Evolutionary conservation across 345 rosid genomes (phyloP), one percentile per base, ranked within the genome.

Genomic region (Gossypium bickii): DNA sequence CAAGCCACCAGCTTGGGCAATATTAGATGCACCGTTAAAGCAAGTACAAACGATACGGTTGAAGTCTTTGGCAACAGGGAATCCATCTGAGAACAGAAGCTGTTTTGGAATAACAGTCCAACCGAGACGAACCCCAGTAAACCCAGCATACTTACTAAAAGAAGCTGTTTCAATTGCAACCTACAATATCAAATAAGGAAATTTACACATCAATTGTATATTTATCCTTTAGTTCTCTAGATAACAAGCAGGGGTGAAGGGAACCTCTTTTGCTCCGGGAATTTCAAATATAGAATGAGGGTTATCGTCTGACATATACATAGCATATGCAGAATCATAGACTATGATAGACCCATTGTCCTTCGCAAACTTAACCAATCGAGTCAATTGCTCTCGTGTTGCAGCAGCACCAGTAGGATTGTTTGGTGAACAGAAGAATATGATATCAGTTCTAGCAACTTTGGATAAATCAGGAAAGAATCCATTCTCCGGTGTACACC

Each of bases 401-500:
- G 98, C 99, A 75, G 93, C 88, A 73, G 96, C 86, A 16, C 98
- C 99, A 0, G 99, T 93, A 72, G 99, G 99, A 79, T 95, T 95
- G 78, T 93, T 95, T 2, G 99, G 99, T 10, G 98, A 93, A 77
- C 99, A 95, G 83, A 95, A 95, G 78, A 93, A 91, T 67, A 95
- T 95, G 71, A 95, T 84, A 70, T 95, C 99, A 2, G 98, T 91
- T 75, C 83, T 83, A 27, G 87, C 78, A 70, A 88, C 88, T 13
- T 82, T 84, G 1, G 94, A 91, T 72, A 95, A 83, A 87, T 93
- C 91, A 27, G 99, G 99, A 76, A 95, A 95, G 83, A 93, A 95
- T 25, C 91, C 97, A 81, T 93, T 95, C 81, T 90, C 98, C n/a
- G 99, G 97, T 67, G 87, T 80, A 79, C 98, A 91, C 62, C 81